phyloP scores from a whole-genome alignment of 2,329 filamentous ascomycete genomes.

The Cyphellophora attinorum region DNA sequence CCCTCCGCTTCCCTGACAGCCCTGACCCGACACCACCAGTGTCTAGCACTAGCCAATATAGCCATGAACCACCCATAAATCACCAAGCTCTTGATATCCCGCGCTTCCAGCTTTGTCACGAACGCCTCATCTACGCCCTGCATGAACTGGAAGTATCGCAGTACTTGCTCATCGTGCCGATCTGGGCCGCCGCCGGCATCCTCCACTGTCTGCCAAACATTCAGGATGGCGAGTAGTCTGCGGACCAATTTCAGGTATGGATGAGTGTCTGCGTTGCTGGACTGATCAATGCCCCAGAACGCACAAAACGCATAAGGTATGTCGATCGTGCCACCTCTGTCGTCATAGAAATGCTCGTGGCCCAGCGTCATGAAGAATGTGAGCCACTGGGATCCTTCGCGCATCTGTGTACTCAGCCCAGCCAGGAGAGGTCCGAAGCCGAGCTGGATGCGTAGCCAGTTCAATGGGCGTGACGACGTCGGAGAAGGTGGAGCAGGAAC shows the following conservation, averaged over 20 bases:
- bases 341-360: neutral
- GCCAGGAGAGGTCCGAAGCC: neutral
- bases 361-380: neutral
- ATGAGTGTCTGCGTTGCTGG: neutral
- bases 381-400: neutral
- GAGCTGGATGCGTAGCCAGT: conserved; percentile 1
- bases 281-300: neutral
- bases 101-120: neutral
- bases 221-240: neutral
- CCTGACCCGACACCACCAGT: neutral
- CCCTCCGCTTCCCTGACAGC: neutral
- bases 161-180: neutral
- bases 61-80: conserved; percentile 1
- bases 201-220: neutral
- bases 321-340: neutral
- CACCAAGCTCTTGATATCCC: neutral
- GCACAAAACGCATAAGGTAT: neutral
- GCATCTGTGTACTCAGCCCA: neutral
- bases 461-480: neutral
- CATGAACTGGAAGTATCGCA: conserved; percentile 1
- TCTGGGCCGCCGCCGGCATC: neutral
- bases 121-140: neutral
- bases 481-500: neutral
- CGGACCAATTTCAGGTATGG: conserved; percentile 1
- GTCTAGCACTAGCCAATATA: neutral